phyloP scores from a whole-genome alignment of 306 rosid species.

The Biancaea sappan region DNA sequence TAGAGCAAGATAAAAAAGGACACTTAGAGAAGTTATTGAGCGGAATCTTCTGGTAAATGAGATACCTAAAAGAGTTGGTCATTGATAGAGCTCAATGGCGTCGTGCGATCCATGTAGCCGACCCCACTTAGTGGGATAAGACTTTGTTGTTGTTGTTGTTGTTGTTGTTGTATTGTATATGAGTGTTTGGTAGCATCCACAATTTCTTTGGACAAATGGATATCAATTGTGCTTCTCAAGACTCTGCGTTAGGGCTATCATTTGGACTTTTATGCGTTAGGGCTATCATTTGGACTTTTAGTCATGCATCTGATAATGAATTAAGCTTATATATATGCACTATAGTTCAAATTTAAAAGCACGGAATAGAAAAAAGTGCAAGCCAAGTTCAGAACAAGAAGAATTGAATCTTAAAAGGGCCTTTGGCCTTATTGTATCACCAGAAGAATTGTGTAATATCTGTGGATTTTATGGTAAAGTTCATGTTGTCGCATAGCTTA shows the following conservation, averaged over 20 bases:
- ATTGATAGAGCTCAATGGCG: no score
- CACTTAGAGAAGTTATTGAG: no score
- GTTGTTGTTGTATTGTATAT: neutral
- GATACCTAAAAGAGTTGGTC: no score
- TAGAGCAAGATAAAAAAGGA: no score
- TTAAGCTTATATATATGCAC: neutral
- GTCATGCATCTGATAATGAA: neutral
- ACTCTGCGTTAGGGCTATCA: no score
- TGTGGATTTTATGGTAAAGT: no score
- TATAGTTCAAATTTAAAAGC: neutral
- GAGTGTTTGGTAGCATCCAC: neutral
- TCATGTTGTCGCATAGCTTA: no score
- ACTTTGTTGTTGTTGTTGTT: no score
- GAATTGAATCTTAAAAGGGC: no score
- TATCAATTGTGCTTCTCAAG: neutral
- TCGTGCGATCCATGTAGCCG: no score
- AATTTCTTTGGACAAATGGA: neutral
- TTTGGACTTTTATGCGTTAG: neutral
- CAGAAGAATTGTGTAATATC: neutral
- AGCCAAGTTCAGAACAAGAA: neutral
- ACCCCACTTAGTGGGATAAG: no score
- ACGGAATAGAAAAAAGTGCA: neutral
- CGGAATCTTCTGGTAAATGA: no score
- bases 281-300: neutral
- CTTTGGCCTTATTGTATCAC: conserved; percentile 15